These are phyloP conservation scores for Globisporangium iwayamae DNA, from an alignment of 352 stramenopile species.

Conservation along the genomic window DNA sequence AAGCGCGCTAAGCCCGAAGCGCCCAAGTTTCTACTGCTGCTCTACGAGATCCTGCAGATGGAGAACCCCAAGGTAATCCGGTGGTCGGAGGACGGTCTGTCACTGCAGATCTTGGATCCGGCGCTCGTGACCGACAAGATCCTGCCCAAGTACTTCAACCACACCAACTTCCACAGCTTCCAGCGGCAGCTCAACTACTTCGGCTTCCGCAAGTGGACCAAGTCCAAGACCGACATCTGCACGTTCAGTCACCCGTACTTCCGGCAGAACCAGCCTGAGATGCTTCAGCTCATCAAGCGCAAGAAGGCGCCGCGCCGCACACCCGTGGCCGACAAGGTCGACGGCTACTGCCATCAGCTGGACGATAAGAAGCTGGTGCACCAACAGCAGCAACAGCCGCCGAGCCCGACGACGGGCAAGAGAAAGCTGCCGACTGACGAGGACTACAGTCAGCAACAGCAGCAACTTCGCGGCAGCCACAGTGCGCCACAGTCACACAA, in stretches of 20 bases:
- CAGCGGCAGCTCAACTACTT: conserved; percentile 90
- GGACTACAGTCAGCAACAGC: background rate
- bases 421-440: conserved; percentile 33
- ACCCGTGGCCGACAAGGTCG: conserved; percentile 15
- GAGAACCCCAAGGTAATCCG: conserved; percentile 48
- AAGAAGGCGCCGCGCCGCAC: conserved; percentile 69
- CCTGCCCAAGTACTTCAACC: conserved; percentile 88
- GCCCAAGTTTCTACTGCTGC: conserved; percentile 51
- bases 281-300: conserved; percentile 76
- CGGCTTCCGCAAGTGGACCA: conserved; percentile 70
- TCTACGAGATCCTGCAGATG: conserved; percentile 50
- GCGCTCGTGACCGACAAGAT: conserved; percentile 58
- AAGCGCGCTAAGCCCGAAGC: conserved; percentile 38
- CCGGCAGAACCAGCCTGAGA: conserved; percentile 60
- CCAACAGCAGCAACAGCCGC: conserved; percentile 3
- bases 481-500: background rate
- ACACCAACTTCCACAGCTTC: conserved; percentile 88
- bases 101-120: conserved; percentile 50
- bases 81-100: conserved; percentile 44
- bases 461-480: background rate
- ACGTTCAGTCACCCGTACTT: conserved; percentile 85
- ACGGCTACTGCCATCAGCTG: conserved; percentile 17
- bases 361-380: conserved; percentile 25
- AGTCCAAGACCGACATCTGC: conserved; percentile 77
- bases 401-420: conserved; percentile 45